A percentile compares a stretch with the other conserved stretches of the same genome.
Conservation (phyloP, 1,284 basidiomycete species). For the Rhodotorula sp. region DNA sequence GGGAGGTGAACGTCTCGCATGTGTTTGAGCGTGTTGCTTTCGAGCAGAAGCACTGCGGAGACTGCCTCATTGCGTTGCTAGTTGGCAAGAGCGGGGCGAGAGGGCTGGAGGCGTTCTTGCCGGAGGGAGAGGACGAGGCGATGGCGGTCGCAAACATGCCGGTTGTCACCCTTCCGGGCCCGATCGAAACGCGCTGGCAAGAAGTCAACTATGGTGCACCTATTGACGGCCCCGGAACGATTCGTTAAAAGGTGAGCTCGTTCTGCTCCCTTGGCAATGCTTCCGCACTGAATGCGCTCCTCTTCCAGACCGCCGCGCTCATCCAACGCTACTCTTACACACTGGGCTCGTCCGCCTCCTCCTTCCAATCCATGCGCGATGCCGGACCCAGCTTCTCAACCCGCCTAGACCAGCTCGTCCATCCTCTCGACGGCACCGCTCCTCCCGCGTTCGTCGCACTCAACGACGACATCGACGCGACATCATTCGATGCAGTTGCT, state of each 20-base stretch:
- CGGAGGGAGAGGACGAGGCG: slow-evolving; percentile 17
- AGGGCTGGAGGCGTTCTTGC: slow-evolving; percentile 50
- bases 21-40: slow-evolving; percentile 47
- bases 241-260: background rate
- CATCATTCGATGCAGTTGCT: background rate
- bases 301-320: slow-evolving; percentile 4
- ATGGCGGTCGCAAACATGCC: background rate
- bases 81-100: slow-evolving; percentile 46
- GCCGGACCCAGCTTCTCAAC: background rate
- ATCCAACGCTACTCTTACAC: slow-evolving; percentile 23
- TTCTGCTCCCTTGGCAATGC: too few species aligned
- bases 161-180: too few species aligned
- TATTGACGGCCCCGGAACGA: background rate
- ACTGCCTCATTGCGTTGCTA: slow-evolving; percentile 49
- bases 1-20: background rate
- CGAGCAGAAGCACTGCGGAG: slow-evolving; percentile 47
- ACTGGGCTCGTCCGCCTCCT: background rate
- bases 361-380: slow-evolving; percentile 3
- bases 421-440: too few species aligned
- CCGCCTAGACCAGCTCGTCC: slow-evolving; percentile 1
- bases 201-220: background rate
- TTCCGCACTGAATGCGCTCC: background rate
- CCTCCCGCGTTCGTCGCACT: slow-evolving; percentile 21
- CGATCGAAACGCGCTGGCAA: slow-evolving; percentile 2
- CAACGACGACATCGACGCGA: slow-evolving; percentile 16